Percentiles rank a stretch among this genome's conserved stretches.
Evolutionary conservation across 2,329 filamentous ascomycete genomes (phyloP).

Genomic region (Neoascochyta sp.): DNA sequence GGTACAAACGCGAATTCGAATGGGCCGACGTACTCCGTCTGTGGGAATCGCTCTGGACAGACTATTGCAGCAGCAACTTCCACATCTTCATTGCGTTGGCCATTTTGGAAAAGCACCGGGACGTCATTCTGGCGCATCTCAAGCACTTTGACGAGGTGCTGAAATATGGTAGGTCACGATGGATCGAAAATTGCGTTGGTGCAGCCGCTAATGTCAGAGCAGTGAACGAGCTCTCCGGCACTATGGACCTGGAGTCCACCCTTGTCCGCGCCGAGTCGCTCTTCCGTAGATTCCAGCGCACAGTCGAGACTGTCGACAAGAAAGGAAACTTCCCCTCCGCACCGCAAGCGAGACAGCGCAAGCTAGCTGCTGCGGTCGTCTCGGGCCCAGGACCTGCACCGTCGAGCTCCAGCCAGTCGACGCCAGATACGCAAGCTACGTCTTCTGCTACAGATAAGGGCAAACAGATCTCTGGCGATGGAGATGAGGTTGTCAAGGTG

Average conservation of each 20-base stretch:
- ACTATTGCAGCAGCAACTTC: constrained; percentile 83
- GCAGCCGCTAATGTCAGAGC: constrained; percentile 6
- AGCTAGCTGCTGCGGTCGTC: constrained; percentile 37
- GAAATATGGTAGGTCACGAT: constrained; percentile 70
- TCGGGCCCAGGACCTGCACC: constrained; percentile 23
- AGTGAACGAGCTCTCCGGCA: constrained; percentile 94
- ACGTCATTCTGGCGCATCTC: constrained; percentile 92
- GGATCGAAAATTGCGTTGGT: not conserved
- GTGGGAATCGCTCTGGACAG: constrained; percentile 95
- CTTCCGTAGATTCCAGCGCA: constrained; percentile 81
- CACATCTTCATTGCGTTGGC: constrained; percentile 92
- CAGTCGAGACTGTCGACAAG: constrained; percentile 88
- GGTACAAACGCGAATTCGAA: constrained; percentile 96
- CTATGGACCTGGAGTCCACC: constrained; percentile 84
- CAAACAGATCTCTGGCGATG: constrained; percentile 31
- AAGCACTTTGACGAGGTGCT: constrained; percentile 94
- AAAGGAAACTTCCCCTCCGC: constrained; percentile 74
- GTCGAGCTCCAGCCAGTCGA: constrained; percentile 13
- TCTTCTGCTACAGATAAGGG: constrained; percentile 31
- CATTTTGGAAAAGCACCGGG: constrained; percentile 91
- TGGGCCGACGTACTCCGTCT: constrained; percentile 83
- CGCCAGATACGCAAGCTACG: constrained; percentile 18
- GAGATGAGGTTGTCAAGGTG: constrained; percentile 46
- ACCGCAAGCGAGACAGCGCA: constrained; percentile 48
- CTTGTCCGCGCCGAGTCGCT: constrained; percentile 84